phyloP scores from a whole-genome alignment of 108 stramenopile species.

The Stephanodiscus minutulus region DNA sequence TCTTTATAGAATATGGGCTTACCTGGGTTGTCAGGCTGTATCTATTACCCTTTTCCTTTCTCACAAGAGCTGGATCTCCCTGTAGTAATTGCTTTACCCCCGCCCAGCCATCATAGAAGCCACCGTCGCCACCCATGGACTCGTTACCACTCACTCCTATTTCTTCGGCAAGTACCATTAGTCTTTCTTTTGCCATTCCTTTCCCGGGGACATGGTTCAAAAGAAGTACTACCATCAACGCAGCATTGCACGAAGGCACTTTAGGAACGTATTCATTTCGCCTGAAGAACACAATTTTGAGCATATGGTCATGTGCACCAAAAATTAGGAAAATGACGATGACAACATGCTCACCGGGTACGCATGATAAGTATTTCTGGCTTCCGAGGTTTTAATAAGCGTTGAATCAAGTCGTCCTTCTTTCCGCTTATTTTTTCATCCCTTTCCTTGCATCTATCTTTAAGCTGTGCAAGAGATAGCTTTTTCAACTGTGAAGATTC shows the following conservation, averaged over 20 bases:
- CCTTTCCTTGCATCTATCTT: slow-evolving; percentile 52
- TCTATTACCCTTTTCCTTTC: slow-evolving; percentile 44
- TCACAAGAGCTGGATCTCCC: slow-evolving; percentile 64
- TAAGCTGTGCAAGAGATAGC: slow-evolving; percentile 40
- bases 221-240: slow-evolving; percentile 60
- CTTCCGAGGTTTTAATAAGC: slow-evolving; percentile 57
- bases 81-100: slow-evolving; percentile 45
- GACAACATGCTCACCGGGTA: slow-evolving; percentile 1
- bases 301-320: not conserved
- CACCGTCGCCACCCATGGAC: slow-evolving; percentile 64
- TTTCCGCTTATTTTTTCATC: slow-evolving; percentile 52
- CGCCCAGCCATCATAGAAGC: slow-evolving; percentile 62
- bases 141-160: slow-evolving; percentile 61
- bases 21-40: slow-evolving; percentile 50
- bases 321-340: not conserved
- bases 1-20: not conserved
- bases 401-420: slow-evolving; percentile 57
- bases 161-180: slow-evolving; percentile 58
- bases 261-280: slow-evolving; percentile 60
- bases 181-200: slow-evolving; percentile 57
- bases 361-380: slow-evolving; percentile 52
- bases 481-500: slow-evolving; percentile 28
- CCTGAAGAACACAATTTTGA: slow-evolving; percentile 6
- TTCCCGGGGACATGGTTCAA: slow-evolving; percentile 49
- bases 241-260: slow-evolving; percentile 49